Conservation (phyloP, 441 rosid genomes). For the Erodium texanum region DNA sequence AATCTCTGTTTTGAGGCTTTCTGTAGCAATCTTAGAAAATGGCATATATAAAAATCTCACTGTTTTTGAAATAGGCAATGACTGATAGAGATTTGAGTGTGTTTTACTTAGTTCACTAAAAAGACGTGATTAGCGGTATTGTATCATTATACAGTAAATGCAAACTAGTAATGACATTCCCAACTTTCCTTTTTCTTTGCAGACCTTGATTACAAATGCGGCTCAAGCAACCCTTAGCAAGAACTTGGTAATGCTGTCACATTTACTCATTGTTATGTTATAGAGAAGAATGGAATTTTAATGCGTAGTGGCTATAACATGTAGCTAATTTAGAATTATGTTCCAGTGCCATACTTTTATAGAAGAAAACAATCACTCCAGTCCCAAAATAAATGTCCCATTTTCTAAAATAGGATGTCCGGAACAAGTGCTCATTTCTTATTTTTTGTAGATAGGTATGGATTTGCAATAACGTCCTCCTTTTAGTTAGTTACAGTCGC, state of each 20-base stretch:
- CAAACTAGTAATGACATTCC: constrained; percentile 12
- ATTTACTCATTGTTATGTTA: constrained; percentile 6
- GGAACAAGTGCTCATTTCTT: background rate
- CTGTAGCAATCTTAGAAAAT: background rate
- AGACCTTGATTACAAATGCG: constrained; percentile 45
- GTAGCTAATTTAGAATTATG: background rate
- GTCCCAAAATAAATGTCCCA: background rate
- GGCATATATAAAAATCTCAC: background rate
- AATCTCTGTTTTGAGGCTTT: background rate
- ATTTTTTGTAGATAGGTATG: background rate
- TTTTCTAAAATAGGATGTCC: background rate
- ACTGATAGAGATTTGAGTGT: background rate
- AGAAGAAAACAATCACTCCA: too few species aligned
- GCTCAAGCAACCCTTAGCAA: constrained; percentile 74
- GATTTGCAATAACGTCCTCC: background rate
- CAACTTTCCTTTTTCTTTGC: constrained; percentile 19
- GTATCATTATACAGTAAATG: background rate
- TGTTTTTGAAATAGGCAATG: background rate
- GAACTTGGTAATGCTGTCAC: constrained; percentile 43
- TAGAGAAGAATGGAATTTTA: background rate
- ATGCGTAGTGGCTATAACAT: background rate
- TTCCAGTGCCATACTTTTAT: too few species aligned
- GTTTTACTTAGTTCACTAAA: background rate
- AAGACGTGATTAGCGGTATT: background rate
- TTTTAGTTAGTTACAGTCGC: background rate